A percentile compares a stretch with the other conserved stretches of the same genome.
phyloP scores from a whole-genome alignment of 2,329 filamentous ascomycete species.

The Periglandula ipomoeae region DNA sequence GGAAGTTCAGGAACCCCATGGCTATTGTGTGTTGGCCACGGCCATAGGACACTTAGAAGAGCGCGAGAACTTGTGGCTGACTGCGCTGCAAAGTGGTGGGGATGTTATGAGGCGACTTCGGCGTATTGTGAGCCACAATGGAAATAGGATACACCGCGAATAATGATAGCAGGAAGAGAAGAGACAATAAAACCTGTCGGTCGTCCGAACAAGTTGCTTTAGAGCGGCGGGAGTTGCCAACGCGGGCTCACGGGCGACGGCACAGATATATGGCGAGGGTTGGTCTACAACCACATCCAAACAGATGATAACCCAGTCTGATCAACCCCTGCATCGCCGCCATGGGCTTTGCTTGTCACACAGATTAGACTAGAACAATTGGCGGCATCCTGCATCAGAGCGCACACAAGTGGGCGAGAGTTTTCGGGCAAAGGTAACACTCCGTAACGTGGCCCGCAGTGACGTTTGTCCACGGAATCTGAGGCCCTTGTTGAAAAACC shows the following conservation, averaged over 20 bases:
- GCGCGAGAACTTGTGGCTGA: background rate
- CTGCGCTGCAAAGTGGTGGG: background rate
- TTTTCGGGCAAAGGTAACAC: background rate
- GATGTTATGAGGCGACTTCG: background rate
- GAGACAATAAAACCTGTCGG: background rate
- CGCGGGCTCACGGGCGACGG: background rate
- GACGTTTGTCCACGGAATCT: background rate
- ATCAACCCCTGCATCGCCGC: background rate
- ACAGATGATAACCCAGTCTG: background rate
- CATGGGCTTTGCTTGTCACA: conserved; percentile 2
- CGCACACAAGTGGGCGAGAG: conserved; percentile 1
- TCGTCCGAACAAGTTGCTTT: background rate
- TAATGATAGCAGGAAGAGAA: background rate
- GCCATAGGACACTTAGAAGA: background rate
- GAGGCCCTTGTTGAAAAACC: background rate
- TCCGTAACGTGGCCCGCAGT: background rate
- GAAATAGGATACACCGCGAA: too few species aligned
- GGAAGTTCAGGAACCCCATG: conserved; percentile 7
- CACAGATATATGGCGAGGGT: conserved; percentile 3
- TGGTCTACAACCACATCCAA: background rate
- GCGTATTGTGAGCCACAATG: background rate
- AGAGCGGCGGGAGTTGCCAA: background rate
- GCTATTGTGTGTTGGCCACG: background rate
- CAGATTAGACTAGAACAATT: conserved; percentile 3
- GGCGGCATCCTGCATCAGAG: conserved; percentile 9